Evolutionary conservation across 2,329 filamentous ascomycete species (phyloP).

Genomic region (Stagonosporopsis vannaccii): DNA sequence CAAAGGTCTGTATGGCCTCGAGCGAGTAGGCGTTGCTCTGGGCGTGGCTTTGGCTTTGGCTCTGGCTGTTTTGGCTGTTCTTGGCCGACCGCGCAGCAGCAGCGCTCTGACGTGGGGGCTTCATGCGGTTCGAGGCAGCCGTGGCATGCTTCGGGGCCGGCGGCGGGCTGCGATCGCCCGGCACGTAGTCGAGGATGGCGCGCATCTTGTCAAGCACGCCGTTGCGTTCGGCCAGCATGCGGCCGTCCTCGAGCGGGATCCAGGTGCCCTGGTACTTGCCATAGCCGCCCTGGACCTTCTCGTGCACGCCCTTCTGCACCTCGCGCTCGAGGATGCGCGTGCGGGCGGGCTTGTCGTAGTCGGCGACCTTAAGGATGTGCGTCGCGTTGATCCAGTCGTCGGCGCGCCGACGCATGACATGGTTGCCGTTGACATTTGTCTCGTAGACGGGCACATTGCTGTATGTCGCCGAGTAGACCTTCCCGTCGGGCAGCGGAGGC

Average conservation of each 20-base stretch:
- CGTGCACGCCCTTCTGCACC: constrained; percentile 94
- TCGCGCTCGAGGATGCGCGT: constrained; percentile 95
- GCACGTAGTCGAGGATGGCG: constrained; percentile 87
- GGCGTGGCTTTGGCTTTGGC: neutral
- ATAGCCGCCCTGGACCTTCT: constrained; percentile 98
- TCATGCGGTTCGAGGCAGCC: constrained; percentile 75
- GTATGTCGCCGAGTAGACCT: constrained; percentile 71
- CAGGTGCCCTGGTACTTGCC: constrained; percentile 99
- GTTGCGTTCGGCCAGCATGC: constrained; percentile 84
- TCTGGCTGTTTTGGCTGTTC: constrained; percentile 44
- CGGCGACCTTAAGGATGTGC: constrained; percentile 95
- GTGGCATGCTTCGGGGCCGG: constrained; percentile 89
- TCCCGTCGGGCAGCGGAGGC: constrained; percentile 50
- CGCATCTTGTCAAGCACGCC: constrained; percentile 82
- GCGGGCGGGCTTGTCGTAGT: constrained; percentile 94
- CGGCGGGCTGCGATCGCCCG: constrained; percentile 86
- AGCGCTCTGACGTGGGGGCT: constrained; percentile 72
- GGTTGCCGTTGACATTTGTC: constrained; percentile 83
- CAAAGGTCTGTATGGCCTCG: constrained; percentile 32
- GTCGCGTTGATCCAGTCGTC: constrained; percentile 99
- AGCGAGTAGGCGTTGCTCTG: constrained; percentile 34
- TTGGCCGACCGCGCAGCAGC: constrained; percentile 57
- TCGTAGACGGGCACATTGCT: constrained; percentile 94
- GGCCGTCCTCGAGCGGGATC: constrained; percentile 86
- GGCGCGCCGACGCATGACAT: constrained; percentile 93